phyloP scores from a whole-genome alignment of 176 grass and related monocot species.

The Aegilops umbellulata region DNA sequence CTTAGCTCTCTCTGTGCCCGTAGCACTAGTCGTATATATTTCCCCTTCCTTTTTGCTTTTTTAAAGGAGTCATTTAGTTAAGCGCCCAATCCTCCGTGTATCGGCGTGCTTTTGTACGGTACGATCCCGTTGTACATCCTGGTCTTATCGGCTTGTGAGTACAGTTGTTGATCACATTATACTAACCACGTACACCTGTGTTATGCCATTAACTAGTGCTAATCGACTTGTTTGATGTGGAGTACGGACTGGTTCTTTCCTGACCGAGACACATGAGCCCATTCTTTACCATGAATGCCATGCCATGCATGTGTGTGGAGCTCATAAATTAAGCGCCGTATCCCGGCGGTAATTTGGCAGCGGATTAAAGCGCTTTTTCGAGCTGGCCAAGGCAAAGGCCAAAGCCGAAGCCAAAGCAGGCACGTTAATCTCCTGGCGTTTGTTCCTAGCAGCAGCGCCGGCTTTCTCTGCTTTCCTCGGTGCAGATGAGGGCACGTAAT shows the following conservation, averaged over 20 bases:
- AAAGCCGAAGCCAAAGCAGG: slow-evolving; percentile 33
- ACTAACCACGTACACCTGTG: not conserved
- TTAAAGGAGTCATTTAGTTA: not conserved
- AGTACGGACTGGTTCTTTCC: not conserved
- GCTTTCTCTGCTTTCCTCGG: not conserved
- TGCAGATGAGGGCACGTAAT: not conserved
- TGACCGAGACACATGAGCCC: not conserved
- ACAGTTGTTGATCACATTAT: slow-evolving; percentile 15
- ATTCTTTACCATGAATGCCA: not conserved
- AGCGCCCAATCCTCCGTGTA: slow-evolving; percentile 30
- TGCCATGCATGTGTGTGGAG: not conserved
- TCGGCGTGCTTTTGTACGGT: slow-evolving; percentile 1
- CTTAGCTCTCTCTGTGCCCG: not conserved
- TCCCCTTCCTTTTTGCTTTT: not conserved
- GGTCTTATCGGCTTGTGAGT: slow-evolving; percentile 26
- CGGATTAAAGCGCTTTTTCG: slow-evolving; percentile 24
- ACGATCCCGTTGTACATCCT: not conserved
- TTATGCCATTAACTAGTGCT: not conserved
- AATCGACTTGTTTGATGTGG: not conserved
- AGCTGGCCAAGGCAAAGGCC: slow-evolving; percentile 40
- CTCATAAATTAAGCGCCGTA: not conserved
- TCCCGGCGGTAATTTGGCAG: slow-evolving; percentile 32
- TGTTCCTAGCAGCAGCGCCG: not conserved
- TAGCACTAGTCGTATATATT: not conserved
- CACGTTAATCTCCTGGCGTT: not conserved